These are phyloP conservation scores for Babesia ovis DNA, from an alignment of 169 alveolate species.

Conservation along the genomic window DNA sequence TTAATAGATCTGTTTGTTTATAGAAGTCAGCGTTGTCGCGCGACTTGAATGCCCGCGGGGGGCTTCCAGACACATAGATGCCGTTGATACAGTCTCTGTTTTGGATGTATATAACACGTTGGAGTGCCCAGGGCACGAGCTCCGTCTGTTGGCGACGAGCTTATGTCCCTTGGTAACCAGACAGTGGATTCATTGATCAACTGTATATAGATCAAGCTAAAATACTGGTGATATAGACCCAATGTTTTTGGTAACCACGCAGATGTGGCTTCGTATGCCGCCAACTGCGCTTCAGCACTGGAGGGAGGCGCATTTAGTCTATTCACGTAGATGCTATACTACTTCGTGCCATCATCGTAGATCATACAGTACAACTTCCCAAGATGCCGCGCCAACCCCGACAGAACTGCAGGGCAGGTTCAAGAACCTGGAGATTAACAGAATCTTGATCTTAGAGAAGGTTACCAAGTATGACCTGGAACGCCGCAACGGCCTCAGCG, in stretches of 20 bases:
- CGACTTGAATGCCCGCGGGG: neutral
- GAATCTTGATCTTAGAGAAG: slow-evolving; percentile 50
- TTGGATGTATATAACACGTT: too few relatives aligned
- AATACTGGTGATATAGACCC: too few relatives aligned
- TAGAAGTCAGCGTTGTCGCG: neutral
- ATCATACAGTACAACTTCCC: neutral
- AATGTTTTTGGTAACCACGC: too few relatives aligned
- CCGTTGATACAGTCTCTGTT: too few relatives aligned
- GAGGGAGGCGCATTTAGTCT: too few relatives aligned
- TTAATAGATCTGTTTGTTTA: neutral
- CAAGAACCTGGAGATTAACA: slow-evolving; percentile 28
- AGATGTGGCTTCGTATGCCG: too few relatives aligned
- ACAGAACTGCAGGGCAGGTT: slow-evolving; percentile 27
- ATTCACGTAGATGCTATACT: too few relatives aligned
- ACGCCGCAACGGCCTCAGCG: slow-evolving; percentile 44
- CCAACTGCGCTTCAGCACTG: too few relatives aligned
- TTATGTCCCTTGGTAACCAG: neutral
- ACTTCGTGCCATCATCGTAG: neutral
- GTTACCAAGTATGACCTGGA: slow-evolving; percentile 65
- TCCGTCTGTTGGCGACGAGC: neutral
- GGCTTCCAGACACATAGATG: neutral
- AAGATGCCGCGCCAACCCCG: neutral
- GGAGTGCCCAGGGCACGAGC: neutral
- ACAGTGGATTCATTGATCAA: too few relatives aligned
- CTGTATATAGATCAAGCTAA: too few relatives aligned